phyloP scores from a whole-genome alignment of 495 filamentous ascomycete species.

The Penicillium flavigenum region DNA sequence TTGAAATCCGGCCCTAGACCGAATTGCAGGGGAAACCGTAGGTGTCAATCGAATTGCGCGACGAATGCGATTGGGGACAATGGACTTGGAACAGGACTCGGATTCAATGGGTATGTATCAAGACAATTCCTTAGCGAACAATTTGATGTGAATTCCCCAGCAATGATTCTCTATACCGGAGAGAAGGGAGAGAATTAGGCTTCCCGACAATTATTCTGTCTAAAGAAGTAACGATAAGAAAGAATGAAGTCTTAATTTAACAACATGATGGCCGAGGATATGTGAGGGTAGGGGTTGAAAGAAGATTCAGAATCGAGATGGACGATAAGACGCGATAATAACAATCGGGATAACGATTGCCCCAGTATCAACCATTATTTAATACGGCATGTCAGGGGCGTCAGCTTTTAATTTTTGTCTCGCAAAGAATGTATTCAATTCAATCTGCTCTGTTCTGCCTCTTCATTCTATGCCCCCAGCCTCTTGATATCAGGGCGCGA shows the following conservation, averaged over 20 bases:
- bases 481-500: neutral
- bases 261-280: slow-evolving; percentile 5
- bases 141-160: neutral
- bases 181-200: neutral
- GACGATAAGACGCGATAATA: slow-evolving; percentile 14
- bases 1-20: slow-evolving; percentile 44
- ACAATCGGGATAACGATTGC: slow-evolving; percentile 15
- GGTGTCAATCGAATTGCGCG: slow-evolving; percentile 3
- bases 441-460: neutral
- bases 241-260: slow-evolving; percentile 5
- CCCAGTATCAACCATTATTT: slow-evolving; percentile 9
- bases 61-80: neutral
- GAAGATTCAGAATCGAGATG: slow-evolving; percentile 13
- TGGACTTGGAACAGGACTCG: neutral
- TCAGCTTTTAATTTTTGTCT: neutral
- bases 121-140: neutral
- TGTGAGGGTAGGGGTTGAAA: slow-evolving; percentile 10
- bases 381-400: slow-evolving; percentile 1
- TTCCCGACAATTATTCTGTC: neutral
- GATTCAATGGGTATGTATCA: neutral
- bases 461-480: neutral
- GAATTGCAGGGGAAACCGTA: slow-evolving; percentile 27
- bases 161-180: neutral
- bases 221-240: neutral
- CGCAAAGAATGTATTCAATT: neutral